Percentiles rank a stretch among this genome's conserved stretches.
Evolutionary conservation across 495 filamentous ascomycete genomes (phyloP).

Genomic region (Paragyromitra xinjiangensis): DNA sequence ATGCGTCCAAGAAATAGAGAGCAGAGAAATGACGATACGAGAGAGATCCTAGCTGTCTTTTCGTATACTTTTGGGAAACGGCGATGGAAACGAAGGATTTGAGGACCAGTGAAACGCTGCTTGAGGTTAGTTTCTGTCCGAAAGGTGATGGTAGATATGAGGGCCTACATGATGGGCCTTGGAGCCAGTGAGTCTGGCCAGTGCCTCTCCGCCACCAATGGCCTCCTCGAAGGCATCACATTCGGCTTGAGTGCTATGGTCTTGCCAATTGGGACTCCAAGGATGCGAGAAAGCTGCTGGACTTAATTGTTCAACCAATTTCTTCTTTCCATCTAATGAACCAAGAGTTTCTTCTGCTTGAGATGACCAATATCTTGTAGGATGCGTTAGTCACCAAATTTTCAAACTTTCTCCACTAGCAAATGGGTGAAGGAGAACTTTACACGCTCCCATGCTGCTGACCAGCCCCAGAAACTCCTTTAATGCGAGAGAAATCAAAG

Average conservation of each 20-base stretch:
- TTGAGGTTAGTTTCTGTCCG: neutral
- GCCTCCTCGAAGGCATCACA: constrained; percentile 84
- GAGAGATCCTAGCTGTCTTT: constrained; percentile 81
- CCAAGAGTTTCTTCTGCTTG: constrained; percentile 73
- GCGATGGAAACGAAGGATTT: constrained; percentile 85
- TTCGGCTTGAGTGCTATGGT: constrained; percentile 88
- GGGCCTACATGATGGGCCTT: constrained; percentile 86
- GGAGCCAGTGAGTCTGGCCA: constrained; percentile 86
- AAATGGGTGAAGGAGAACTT: constrained; percentile 1
- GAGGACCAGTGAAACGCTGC: constrained; percentile 96
- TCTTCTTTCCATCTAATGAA: constrained; percentile 67
- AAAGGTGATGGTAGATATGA: neutral
- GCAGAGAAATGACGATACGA: constrained; percentile 94
- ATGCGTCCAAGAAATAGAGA: constrained; percentile 87
- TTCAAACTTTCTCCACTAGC: neutral
- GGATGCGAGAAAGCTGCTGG: constrained; percentile 79
- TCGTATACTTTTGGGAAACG: constrained; percentile 83
- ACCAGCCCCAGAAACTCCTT: constrained; percentile 87
- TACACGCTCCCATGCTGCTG: constrained; percentile 95
- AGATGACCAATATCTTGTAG: constrained; percentile 72
- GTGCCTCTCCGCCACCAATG: constrained; percentile 69
- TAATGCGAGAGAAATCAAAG: constrained; percentile 78
- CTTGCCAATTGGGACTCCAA: constrained; percentile 96
- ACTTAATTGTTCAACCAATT: constrained; percentile 73
- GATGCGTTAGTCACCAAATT: neutral